A percentile compares a stretch with the other conserved stretches of the same genome.
Conservation (phyloP, 2,329 filamentous ascomycete genomes). For the Penicillium rolfsii region DNA sequence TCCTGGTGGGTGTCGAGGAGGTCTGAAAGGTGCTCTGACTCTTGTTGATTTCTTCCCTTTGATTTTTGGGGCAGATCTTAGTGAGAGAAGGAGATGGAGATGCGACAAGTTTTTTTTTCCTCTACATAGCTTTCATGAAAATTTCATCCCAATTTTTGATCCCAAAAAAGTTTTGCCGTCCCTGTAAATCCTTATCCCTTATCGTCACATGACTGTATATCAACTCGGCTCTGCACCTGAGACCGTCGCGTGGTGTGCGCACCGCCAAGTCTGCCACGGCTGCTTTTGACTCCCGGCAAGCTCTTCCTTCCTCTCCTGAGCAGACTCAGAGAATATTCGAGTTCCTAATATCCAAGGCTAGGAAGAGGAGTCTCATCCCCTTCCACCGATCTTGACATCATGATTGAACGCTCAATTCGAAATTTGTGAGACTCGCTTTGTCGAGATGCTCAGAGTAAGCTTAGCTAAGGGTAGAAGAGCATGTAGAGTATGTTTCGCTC, state of each 20-base stretch:
- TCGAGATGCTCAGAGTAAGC: too few species aligned
- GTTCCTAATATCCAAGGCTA: too few species aligned
- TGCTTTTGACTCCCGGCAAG: background rate
- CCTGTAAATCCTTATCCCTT: background rate
- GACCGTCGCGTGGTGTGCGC: background rate
- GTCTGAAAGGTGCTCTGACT: slow-evolving; percentile 73
- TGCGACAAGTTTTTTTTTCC: background rate
- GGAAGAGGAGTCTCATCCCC: too few species aligned
- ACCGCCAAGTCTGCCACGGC: too few species aligned
- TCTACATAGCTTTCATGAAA: background rate
- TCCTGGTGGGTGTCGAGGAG: slow-evolving; percentile 82
- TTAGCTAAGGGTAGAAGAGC: too few species aligned
- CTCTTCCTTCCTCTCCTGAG: too few species aligned
- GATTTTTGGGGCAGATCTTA: slow-evolving; percentile 17
- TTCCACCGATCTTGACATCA: too few species aligned
- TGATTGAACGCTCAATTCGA: too few species aligned
- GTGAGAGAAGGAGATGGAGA: background rate
- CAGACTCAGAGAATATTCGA: too few species aligned
- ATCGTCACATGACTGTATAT: background rate
- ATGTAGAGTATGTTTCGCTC: too few species aligned
- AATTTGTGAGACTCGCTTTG: too few species aligned
- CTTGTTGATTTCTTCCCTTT: slow-evolving; percentile 53
- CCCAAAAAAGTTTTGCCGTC: background rate
- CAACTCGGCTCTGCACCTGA: background rate
- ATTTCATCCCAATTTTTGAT: background rate